phyloP scores from a whole-genome alignment of 2,329 filamentous ascomycete genomes.

The Orbilia javanica region DNA sequence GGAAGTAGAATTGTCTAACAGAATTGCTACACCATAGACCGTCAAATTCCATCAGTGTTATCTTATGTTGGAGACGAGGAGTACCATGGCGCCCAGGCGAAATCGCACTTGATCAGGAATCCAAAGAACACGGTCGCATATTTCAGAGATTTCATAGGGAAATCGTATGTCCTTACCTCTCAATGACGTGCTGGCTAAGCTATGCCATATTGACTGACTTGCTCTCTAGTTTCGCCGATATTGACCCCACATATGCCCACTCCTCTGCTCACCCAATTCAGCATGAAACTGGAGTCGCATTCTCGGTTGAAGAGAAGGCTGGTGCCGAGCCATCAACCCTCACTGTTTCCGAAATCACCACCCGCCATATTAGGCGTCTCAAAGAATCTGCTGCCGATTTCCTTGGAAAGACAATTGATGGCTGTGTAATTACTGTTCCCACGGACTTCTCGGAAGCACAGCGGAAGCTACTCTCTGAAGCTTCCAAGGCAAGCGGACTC shows the following conservation, averaged over 20 bases:
- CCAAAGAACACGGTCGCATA: constrained; percentile 91
- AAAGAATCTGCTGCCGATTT: constrained; percentile 88
- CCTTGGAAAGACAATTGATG: constrained; percentile 90
- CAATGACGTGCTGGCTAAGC: background rate
- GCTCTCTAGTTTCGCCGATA: constrained; percentile 79
- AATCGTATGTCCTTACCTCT: constrained; percentile 76
- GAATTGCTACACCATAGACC: constrained; percentile 72
- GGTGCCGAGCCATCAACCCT: constrained; percentile 76
- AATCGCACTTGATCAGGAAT: constrained; percentile 92
- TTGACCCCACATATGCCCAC: constrained; percentile 95
- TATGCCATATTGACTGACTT: background rate
- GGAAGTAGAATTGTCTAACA: constrained; percentile 51
- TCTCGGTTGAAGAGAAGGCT: constrained; percentile 83
- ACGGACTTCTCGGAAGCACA: constrained; percentile 93
- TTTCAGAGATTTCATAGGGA: constrained; percentile 95
- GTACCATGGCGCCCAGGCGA: constrained; percentile 95
- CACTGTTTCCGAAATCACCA: constrained; percentile 82
- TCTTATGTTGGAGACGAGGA: constrained; percentile 97
- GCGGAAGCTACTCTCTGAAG: constrained; percentile 80
- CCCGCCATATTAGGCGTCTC: constrained; percentile 85
- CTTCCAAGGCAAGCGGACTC: constrained; percentile 82
- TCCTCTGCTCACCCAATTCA: constrained; percentile 90
- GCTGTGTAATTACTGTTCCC: constrained; percentile 93
- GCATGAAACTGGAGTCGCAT: constrained; percentile 77
- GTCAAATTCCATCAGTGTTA: constrained; percentile 93